Evolutionary conservation across 2,329 filamentous ascomycete species (phyloP).

Genomic region (Cercospora sp.): DNA sequence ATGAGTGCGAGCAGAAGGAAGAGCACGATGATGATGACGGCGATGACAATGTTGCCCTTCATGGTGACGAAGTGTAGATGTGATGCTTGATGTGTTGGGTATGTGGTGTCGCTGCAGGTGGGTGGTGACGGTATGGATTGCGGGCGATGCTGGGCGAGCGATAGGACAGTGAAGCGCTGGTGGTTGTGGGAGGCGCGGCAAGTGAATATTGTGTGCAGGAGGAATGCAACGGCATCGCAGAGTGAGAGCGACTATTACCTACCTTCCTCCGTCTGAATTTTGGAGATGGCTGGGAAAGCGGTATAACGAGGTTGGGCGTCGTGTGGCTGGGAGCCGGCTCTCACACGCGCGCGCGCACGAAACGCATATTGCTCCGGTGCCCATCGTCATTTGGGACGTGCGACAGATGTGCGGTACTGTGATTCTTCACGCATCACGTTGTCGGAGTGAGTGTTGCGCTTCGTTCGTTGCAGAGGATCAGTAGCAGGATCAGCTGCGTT

Average conservation of each 20-base stretch:
- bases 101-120: neutral
- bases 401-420: neutral
- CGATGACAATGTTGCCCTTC: constrained; percentile 56
- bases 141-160: neutral
- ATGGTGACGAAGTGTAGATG: constrained; percentile 36
- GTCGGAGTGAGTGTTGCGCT: neutral
- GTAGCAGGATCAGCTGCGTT: neutral
- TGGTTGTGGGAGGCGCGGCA: neutral
- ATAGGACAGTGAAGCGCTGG: neutral
- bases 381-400: neutral
- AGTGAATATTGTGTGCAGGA: neutral
- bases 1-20: constrained; percentile 53
- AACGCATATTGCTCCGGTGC: neutral
- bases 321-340: neutral
- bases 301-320: neutral
- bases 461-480: neutral
- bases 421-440: neutral
- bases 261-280: neutral
- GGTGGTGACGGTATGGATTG: neutral
- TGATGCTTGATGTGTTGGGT: neutral
- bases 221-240: constrained; percentile 1
- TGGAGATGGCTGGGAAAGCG: constrained; percentile 1
- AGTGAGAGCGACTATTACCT: neutral
- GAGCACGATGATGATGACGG: constrained; percentile 55
- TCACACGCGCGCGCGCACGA: neutral